Base-by-base conservation (phyloP, 805 yeast genomes). In the Lachancea quebecensis region DNA sequence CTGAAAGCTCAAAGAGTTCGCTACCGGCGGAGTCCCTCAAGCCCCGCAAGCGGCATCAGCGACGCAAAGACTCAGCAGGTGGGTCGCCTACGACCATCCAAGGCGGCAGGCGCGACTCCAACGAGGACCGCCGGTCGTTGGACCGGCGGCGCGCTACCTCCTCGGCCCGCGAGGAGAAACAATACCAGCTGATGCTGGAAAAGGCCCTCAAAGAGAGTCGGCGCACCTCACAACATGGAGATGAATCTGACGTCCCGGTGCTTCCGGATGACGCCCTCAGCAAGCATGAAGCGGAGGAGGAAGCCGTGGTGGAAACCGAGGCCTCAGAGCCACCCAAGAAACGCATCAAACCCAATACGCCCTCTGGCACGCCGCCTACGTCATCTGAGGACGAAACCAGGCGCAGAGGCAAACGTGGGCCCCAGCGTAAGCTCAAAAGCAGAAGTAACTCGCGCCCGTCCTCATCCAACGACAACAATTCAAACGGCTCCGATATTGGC, bases 141-240 rank as follows among this genome's bases (percentile, higher is more conserved):
- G 65, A 61, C 44, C 62, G 69, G 38, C 68, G 65, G 39, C 53
- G 71, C 34, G 71, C 68, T 7, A 68, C 70, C 5, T 64, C 58
- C 21, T 57, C 59, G 41, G 68, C 71, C 2, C 61, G 72, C 48
- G 73, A 69, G 48, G 74, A 70, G 44, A 67, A 68, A n/a, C 69
- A 71, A 34, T 70, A 69, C 47, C 72, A 69, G 51, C 60, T 66
- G 25, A 60, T 69, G 64, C 52, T 70, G 11, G 68, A 70, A 45
- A 60, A 70, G 45, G 74, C 67, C 0, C 57, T 70, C 41, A 64
- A 64, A 37, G 74, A 69, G 47, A 67, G 72, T 42, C 62, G 64
- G 50, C 63, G 64, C 33, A 66, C 67, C 25, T 68, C 69, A 1
- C 57, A 57, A 29, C 52, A 49, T n/a, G 55, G 44, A 14, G 51